Evolutionary conservation across 2,329 filamentous ascomycete species (phyloP).

Genomic region (Blumeria hordei): DNA sequence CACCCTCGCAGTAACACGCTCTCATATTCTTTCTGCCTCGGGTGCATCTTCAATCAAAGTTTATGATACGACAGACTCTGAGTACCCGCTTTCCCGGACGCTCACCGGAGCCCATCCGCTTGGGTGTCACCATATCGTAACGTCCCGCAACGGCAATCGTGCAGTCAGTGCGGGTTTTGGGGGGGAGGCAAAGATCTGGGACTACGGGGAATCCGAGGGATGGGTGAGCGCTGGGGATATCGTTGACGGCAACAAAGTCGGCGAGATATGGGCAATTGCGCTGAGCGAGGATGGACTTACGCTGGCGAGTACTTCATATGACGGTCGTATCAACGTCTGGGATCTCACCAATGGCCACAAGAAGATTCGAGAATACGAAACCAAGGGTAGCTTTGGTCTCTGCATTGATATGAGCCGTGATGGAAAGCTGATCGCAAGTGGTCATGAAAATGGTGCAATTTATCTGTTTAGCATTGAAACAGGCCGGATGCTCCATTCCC

Average conservation of each 20-base stretch:
- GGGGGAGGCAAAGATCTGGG: constrained; percentile 73
- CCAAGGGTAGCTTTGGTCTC: constrained; percentile 76
- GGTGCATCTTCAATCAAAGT: constrained; percentile 65
- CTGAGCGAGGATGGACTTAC: constrained; percentile 65
- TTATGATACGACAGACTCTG: constrained; percentile 45
- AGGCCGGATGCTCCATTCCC: constrained; percentile 60
- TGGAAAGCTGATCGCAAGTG: constrained; percentile 68
- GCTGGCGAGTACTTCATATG: constrained; percentile 67
- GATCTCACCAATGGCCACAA: constrained; percentile 30
- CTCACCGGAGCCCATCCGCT: constrained; percentile 61
- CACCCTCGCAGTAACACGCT: constrained; percentile 51
- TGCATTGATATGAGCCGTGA: constrained; percentile 61
- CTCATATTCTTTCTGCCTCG: constrained; percentile 56
- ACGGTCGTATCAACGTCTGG: constrained; percentile 80
- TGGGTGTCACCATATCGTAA: constrained; percentile 74
- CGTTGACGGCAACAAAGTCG: constrained; percentile 30
- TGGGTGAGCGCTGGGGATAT: constrained; percentile 26
- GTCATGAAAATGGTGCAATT: constrained; percentile 75
- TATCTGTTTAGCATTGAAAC: constrained; percentile 92
- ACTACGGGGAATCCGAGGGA: constrained; percentile 27
- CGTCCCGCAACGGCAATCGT: constrained; percentile 40
- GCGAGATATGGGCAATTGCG: constrained; percentile 69
- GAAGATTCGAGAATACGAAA: constrained; percentile 68
- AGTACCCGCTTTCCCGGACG: constrained; percentile 58
- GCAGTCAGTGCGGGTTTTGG: constrained; percentile 75